phyloP scores from a whole-genome alignment of 768 basidiomycete species.

The Tephrocybe sp. region DNA sequence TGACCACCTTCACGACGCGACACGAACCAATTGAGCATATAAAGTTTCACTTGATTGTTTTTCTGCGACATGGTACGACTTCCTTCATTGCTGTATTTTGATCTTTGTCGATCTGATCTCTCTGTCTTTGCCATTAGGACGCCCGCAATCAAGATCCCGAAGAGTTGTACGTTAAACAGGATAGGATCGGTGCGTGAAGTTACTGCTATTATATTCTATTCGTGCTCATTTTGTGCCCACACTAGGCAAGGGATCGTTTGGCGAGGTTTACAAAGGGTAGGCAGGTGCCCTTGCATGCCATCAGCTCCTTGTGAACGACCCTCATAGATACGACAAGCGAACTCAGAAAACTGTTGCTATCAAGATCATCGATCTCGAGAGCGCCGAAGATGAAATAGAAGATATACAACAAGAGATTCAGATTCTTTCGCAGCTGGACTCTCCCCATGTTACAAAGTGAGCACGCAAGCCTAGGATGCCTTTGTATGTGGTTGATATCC shows the following conservation, averaged over 20 bases:
- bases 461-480: constrained; percentile 26
- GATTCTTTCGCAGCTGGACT: constrained; percentile 95
- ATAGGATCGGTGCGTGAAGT: constrained; percentile 83
- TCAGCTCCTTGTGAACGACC: not conserved
- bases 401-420: constrained; percentile 99
- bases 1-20: constrained; percentile 33
- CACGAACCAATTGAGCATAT: constrained; percentile 21
- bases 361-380: constrained; percentile 99
- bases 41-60: constrained; percentile 5
- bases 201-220: not conserved
- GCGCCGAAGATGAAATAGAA: constrained; percentile 99
- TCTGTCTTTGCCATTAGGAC: constrained; percentile 9
- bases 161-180: constrained; percentile 95
- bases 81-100: not conserved
- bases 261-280: constrained; percentile 99
- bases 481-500: constrained; percentile 12
- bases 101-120: constrained; percentile 29
- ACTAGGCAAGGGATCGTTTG: constrained; percentile 96
- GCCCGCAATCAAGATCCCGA: constrained; percentile 76
- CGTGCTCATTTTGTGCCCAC: constrained; percentile 11
- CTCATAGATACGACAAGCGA: constrained; percentile 83
- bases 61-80: constrained; percentile 28
- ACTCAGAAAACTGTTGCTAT: constrained; percentile 98
- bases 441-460: constrained; percentile 93
- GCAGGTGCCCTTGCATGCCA: constrained; percentile 39